Conservation (phyloP, 345 rosid genomes). For the Iberis pinnata region DNA sequence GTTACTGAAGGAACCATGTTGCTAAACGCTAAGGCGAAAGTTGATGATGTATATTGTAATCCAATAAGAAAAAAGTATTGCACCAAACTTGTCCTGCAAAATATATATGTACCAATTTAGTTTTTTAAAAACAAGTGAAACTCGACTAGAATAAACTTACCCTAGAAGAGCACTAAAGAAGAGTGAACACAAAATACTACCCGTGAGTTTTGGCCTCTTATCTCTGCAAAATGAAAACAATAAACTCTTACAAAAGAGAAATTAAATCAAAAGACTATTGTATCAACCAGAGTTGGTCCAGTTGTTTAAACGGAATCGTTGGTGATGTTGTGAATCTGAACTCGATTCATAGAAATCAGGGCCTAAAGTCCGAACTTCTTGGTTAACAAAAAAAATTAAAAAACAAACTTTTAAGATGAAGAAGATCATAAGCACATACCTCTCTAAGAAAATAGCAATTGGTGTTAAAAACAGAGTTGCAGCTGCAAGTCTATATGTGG, state of each 20-base stretch:
- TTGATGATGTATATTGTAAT: constrained; percentile 48
- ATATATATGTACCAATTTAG: neutral
- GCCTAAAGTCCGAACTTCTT: too few relatives aligned
- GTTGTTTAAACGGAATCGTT: too few relatives aligned
- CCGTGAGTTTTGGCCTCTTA: constrained; percentile 39
- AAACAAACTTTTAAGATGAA: neutral
- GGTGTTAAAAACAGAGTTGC: constrained; percentile 62
- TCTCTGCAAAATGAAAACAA: constrained; percentile 27
- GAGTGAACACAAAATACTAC: constrained; percentile 32
- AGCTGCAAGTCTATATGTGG: constrained; percentile 54
- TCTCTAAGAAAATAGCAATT: constrained; percentile 54
- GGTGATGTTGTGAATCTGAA: too few relatives aligned
- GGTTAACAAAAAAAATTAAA: neutral
- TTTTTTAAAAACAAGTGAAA: neutral
- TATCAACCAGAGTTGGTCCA: too few relatives aligned
- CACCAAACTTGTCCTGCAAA: constrained; percentile 39
- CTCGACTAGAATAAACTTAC: constrained; percentile 19
- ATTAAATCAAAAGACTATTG: too few relatives aligned
- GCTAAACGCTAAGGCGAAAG: constrained; percentile 52
- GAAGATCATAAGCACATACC: constrained; percentile 33
- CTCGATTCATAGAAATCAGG: too few relatives aligned
- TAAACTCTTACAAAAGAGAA: too few relatives aligned
- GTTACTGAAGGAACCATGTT: constrained; percentile 58
- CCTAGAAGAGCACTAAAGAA: constrained; percentile 48
- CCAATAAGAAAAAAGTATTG: constrained; percentile 53